phyloP scores from a whole-genome alignment of 495 filamentous ascomycete species.

The Penicillium parvum region DNA sequence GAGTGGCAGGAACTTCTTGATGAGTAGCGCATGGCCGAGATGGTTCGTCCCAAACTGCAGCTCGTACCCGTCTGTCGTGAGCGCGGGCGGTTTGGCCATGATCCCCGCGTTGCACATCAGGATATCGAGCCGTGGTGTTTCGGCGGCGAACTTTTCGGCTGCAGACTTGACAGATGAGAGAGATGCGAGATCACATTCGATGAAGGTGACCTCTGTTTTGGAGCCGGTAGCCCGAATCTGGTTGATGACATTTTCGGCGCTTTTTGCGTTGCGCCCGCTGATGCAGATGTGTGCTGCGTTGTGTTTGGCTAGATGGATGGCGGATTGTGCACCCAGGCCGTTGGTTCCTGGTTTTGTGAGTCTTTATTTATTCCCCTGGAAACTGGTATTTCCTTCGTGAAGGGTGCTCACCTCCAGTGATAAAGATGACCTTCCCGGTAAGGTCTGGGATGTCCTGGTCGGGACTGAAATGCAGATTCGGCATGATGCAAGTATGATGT shows the following conservation, averaged over 20 bases:
- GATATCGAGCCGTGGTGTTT: conserved; percentile 44
- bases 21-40: conserved; percentile 60
- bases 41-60: conserved; percentile 67
- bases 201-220: conserved; percentile 28
- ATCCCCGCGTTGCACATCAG: conserved; percentile 68
- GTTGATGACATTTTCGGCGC: conserved; percentile 40
- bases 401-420: conserved; percentile 50
- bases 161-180: conserved; percentile 38
- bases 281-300: conserved; percentile 54
- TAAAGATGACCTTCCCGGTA: conserved; percentile 48
- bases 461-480: conserved; percentile 12
- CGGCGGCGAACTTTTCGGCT: conserved; percentile 28
- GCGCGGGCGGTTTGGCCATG: conserved; percentile 46
- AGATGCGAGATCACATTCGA: conserved; percentile 45
- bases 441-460: conserved; percentile 51
- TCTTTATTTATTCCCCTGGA: too few species aligned
- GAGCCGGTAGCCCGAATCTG: conserved; percentile 34
- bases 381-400: not conserved
- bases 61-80: conserved; percentile 61
- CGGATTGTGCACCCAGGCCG: conserved; percentile 56
- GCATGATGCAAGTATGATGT: conserved; percentile 1
- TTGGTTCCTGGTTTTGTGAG: conserved; percentile 23
- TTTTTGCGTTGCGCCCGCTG: conserved; percentile 46
- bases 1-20: conserved; percentile 53
- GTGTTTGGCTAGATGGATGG: conserved; percentile 51